These are phyloP conservation scores for Musa itinerans DNA, from an alignment of 176 grass and related monocot species.

Conservation along the genomic window DNA sequence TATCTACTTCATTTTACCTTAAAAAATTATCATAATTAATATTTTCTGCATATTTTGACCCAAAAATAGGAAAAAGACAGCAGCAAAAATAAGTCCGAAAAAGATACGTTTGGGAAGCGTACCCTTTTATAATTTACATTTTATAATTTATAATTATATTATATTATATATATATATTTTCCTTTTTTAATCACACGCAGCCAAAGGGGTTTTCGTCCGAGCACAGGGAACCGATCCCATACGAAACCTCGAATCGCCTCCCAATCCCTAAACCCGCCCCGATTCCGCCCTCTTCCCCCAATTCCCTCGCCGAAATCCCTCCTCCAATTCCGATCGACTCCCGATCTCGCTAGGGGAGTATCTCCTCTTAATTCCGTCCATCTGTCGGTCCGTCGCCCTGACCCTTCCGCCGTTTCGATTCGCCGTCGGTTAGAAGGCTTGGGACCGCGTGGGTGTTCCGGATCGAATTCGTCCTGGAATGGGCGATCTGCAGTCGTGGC, in stretches of 20 bases:
- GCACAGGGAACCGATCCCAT: not conserved
- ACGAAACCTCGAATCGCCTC: not conserved
- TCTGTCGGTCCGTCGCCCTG: not conserved
- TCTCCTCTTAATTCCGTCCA: not conserved
- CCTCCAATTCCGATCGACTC: not conserved
- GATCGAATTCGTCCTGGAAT: constrained; percentile 21
- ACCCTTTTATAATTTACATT: not conserved
- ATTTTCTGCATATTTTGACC: not conserved
- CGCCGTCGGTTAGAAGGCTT: not conserved
- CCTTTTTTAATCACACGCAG: not conserved
- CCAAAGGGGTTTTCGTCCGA: not conserved
- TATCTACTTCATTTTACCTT: too few relatives aligned
- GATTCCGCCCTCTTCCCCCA: not conserved
- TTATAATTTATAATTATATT: too few relatives aligned
- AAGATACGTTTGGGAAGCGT: not conserved
- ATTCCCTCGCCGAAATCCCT: not conserved
- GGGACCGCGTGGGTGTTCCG: not conserved
- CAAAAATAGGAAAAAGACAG: not conserved
- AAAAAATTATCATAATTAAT: too few relatives aligned
- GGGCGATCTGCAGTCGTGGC: constrained; percentile 59
- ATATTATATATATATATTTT: too few relatives aligned
- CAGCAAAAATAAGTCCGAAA: not conserved
- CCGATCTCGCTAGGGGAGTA: not conserved
- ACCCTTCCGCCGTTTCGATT: not conserved
- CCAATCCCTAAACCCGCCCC: not conserved